Evolutionary conservation across 306 rosid species (phyloP).

Genomic region (Quercus gilva): DNA sequence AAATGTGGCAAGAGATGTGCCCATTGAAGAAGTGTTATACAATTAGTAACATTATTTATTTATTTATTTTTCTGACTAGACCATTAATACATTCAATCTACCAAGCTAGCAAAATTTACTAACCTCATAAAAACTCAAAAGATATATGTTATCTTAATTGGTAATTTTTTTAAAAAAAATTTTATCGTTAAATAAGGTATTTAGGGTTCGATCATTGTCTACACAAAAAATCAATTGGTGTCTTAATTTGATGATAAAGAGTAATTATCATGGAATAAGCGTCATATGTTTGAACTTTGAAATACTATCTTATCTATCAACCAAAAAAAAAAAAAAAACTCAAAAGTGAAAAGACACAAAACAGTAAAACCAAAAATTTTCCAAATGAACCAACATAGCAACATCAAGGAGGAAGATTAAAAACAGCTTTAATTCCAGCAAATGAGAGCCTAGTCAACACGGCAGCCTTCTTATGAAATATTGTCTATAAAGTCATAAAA

Average conservation of each 20-base stretch:
- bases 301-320: too few species aligned
- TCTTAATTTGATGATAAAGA: too few species aligned
- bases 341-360: background rate
- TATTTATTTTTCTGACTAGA: background rate
- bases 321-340: too few species aligned
- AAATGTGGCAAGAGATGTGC: too few species aligned
- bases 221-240: too few species aligned
- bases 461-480: background rate
- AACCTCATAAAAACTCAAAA: background rate
- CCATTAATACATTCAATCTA: background rate
- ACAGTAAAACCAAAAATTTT: background rate
- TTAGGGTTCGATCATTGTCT: too few species aligned
- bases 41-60: background rate
- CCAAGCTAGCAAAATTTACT: background rate
- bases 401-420: background rate
- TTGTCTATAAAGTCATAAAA: background rate
- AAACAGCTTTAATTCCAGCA: background rate
- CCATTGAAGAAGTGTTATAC: too few species aligned
- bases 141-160: too few species aligned
- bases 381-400: background rate
- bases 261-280: too few species aligned
- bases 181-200: too few species aligned
- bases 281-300: too few species aligned
- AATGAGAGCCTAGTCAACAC: background rate
- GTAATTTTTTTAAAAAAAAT: rapidly evolving